A percentile compares a stretch with the other conserved stretches of the same genome.
phyloP scores from a whole-genome alignment of 78 protist species.

The Cavenderia fasciculata region DNA sequence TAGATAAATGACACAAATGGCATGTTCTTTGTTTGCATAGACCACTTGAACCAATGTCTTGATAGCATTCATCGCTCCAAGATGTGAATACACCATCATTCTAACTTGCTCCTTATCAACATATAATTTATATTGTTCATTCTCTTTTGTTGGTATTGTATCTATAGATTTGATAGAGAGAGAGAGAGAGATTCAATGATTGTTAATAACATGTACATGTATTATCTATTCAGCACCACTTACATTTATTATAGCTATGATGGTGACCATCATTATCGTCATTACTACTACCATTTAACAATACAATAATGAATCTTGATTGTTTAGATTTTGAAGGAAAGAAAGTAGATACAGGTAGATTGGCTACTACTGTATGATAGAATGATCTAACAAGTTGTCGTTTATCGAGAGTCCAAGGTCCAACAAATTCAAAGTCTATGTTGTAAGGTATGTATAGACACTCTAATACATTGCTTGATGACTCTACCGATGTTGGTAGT shows the following conservation, averaged over 20 bases:
- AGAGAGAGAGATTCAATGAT: neutral
- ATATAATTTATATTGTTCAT: conserved; percentile 19
- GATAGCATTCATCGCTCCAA: conserved; percentile 28
- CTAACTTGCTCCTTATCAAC: neutral
- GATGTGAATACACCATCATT: neutral
- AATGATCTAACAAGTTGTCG: neutral
- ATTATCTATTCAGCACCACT: neutral
- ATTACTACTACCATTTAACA: neutral
- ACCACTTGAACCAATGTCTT: neutral
- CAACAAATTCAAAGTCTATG: neutral
- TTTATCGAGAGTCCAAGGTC: neutral
- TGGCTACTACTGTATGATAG: conserved; percentile 16
- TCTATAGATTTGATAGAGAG: neutral
- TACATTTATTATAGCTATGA: neutral
- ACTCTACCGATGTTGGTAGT: neutral
- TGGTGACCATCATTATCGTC: neutral
- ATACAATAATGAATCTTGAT: neutral
- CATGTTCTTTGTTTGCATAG: neutral
- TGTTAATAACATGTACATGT: neutral
- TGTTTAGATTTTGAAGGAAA: neutral
- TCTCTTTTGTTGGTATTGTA: conserved; percentile 19
- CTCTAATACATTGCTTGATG: neutral
- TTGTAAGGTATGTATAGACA: neutral
- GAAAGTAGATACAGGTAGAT: no score
- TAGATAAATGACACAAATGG: conserved; percentile 5